Evolutionary conservation across 2,329 filamentous ascomycete species (phyloP), one percentile per base, ranked within the genome.

Genomic region (Xylaria sp.): DNA sequence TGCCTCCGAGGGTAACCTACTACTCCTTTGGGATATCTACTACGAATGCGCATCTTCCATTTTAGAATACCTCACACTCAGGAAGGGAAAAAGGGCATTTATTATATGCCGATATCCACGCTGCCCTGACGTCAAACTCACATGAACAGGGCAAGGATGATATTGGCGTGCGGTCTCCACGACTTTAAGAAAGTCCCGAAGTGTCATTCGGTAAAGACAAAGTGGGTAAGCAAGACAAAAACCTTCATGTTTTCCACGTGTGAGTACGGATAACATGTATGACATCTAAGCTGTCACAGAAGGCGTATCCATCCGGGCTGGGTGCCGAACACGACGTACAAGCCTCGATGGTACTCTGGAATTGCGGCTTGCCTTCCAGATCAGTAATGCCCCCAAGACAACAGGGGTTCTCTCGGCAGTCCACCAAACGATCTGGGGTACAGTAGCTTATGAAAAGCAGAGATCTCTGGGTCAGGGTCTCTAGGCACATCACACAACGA

Each of bases 151-250:
- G 56, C 63, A 62, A 65, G 66, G 67, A 50, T 66, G 61, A 63
- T 57, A 58, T 32, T 44, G 13, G 64, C 68, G 64, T 28, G 28
- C 69, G 46, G 3, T 71, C 72, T 65, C 71, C 72, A 74, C 71
- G 74, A 74, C 70, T 69, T 72, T 71, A 73, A 71, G 63, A 76
- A 73, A 74, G 66, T 70, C 72, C 76, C 75, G 74, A 76, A 72
- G 74, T 77, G 73, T 73, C 74, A 75, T 71, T 75, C 75, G 76
- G 74, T 74, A 76, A 73, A 73, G 65, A 59, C 28, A 56, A 23
- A 62, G 60, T 65, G 65, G 65, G 59, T 61, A 68, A 65, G 58
- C 41, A 58, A 71, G 32, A 63, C 25, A 54, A 59, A 50, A 37
- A 61, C 69, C 63, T 74, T 66, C 63, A 48, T 39, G 51, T 61